Evolutionary conservation across 192 early-diverging fungal genomes (phyloP), one percentile per base, ranked within the genome.

Genomic region (Backusella liffmaniae): DNA sequence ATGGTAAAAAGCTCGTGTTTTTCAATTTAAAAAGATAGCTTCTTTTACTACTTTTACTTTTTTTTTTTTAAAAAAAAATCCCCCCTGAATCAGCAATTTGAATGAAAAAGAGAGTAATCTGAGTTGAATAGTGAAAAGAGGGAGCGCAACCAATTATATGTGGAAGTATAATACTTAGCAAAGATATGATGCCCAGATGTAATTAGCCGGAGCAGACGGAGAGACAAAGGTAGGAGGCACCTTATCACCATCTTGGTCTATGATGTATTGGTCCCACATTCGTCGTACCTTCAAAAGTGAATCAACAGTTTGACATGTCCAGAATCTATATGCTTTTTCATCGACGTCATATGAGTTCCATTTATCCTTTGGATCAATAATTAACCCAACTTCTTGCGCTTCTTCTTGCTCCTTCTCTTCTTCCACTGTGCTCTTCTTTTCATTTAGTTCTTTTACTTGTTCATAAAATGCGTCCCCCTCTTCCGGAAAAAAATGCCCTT

Each of bases 401-500:
- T 23, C n/a, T n/a, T 9, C 53, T 56, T 56, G 9, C 36, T 59
- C 35, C 6, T 59, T 49, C 37, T 73, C 39, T 32, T 73, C 72
- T 72, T 68, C 26, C 70, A 59, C 42, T 44, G 5, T 44, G 5
- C 15, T 76, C 39, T 49, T 70, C 18, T 36, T 78, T 51, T 79
- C 74, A 66, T 79, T 71, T 23, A 74, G 69, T 72, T 78, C 74
- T 35, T 75, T 70, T 35, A 82, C 37, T 10, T 70, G 70, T 29
- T 79, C 76, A 42, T 79, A 82, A 49, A 82, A 82, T 41, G 75
- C 74, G 21, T 82, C 35, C 26, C 77, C 81, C 66, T 82, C 77
- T 46, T 79, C 81, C 3, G 81, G 77, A 56, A 82, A 82, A 51
- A 82, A 82, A 35, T 79, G 81, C 35, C 81, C 80, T 76, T 56